Percentiles rank a stretch among this genome's conserved stretches.
Conservation (phyloP, 331 rosid genomes). For the Acacia concinna region DNA sequence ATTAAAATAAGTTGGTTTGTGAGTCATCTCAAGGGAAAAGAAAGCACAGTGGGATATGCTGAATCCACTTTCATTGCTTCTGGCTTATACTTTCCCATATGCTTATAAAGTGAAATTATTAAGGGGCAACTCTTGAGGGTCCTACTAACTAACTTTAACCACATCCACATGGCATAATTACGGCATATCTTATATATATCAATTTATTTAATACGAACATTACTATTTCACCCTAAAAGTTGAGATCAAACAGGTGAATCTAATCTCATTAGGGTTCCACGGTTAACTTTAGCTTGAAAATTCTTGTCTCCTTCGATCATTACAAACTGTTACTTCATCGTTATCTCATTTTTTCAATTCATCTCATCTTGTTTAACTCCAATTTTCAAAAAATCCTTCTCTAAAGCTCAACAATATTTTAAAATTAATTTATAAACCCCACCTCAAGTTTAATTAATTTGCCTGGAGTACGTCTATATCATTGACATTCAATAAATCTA, state of each 20-base stretch:
- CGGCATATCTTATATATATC: not conserved
- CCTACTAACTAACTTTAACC: slow-evolving; percentile 9
- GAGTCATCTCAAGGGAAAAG: not conserved
- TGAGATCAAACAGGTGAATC: not conserved
- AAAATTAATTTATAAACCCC: not conserved
- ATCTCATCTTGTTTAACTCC: not conserved
- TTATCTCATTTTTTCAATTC: not conserved
- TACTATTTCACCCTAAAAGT: not conserved
- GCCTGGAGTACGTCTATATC: not conserved
- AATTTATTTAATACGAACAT: not conserved
- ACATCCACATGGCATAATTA: not conserved
- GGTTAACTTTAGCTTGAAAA: not conserved
- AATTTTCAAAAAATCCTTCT: not conserved
- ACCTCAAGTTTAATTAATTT: not conserved
- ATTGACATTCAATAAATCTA: not conserved
- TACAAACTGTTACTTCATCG: not conserved
- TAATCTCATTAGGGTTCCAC: not conserved
- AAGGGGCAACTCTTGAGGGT: not conserved
- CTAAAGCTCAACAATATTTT: not conserved
- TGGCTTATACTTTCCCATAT: not conserved
- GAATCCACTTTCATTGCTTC: not conserved
- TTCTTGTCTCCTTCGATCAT: not conserved
- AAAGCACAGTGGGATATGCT: not conserved
- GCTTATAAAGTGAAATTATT: not conserved
- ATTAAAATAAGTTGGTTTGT: not conserved